phyloP scores from a whole-genome alignment of 257 asterid genomes.

The Fraxinus excelsior region DNA sequence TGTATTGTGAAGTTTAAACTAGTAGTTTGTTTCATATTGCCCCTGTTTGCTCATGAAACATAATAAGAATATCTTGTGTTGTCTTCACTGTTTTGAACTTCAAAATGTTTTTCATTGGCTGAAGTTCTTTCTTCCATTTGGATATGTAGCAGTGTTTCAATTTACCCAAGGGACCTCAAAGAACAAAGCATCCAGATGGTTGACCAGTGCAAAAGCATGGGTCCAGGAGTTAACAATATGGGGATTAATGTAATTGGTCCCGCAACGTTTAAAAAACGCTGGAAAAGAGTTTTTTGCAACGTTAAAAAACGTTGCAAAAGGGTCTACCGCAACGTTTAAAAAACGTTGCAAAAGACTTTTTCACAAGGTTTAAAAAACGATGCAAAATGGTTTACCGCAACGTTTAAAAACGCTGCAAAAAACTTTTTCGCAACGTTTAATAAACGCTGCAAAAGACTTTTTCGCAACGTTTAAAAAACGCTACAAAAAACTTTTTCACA shows the following conservation, averaged over 20 bases:
- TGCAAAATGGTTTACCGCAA: too few relatives aligned
- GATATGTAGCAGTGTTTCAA: slow-evolving; percentile 51
- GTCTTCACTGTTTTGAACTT: neutral
- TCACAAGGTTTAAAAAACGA: too few relatives aligned
- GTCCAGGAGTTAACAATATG: slow-evolving; percentile 48
- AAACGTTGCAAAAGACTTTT: too few relatives aligned
- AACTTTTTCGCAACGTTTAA: too few relatives aligned
- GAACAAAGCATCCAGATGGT: slow-evolving; percentile 55
- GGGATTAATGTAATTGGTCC: slow-evolving; percentile 48
- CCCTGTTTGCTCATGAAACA: neutral
- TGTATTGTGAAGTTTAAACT: neutral
- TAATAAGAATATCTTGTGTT: neutral
- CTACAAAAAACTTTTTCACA: too few relatives aligned
- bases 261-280: too few relatives aligned
- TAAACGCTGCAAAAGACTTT: too few relatives aligned
- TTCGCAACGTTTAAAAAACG: too few relatives aligned
- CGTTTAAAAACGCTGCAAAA: too few relatives aligned
- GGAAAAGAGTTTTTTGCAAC: too few relatives aligned
- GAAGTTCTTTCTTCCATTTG: neutral
- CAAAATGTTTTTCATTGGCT: neutral
- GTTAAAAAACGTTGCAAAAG: too few relatives aligned
- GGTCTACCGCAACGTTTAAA: too few relatives aligned
- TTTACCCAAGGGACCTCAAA: slow-evolving; percentile 49
- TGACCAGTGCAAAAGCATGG: slow-evolving; percentile 61
- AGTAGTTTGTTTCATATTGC: neutral